Conservation (phyloP, 2,329 filamentous ascomycete species). For the Aspergillus carbonarius region DNA sequence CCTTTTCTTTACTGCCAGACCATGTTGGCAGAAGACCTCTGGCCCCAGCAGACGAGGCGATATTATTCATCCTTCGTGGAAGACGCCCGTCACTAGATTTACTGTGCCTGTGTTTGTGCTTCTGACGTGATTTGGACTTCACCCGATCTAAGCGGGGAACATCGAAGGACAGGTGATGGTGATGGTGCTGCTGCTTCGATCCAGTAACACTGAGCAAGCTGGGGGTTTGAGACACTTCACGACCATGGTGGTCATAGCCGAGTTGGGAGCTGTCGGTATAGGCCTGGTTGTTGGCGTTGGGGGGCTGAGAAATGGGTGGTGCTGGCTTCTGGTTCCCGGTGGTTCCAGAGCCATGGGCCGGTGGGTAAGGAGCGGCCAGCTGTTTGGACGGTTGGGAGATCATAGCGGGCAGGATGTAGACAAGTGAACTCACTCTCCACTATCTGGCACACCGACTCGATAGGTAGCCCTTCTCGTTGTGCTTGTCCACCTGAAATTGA, state of each 20-base stretch:
- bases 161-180: slow-evolving; percentile 21
- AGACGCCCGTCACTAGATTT: slow-evolving; percentile 34
- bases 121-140: slow-evolving; percentile 11
- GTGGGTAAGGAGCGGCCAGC: slow-evolving; percentile 21
- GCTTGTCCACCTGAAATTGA: neutral
- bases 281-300: slow-evolving; percentile 13
- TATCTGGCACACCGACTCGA: neutral
- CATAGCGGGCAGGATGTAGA: slow-evolving; percentile 8
- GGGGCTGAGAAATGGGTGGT: slow-evolving; percentile 14
- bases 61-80: slow-evolving; percentile 34
- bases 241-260: slow-evolving; percentile 9
- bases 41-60: slow-evolving; percentile 31
- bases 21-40: slow-evolving; percentile 34
- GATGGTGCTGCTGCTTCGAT: slow-evolving; percentile 21
- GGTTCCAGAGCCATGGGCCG: slow-evolving; percentile 26
- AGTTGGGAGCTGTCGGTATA: neutral
- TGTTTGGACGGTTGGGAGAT: slow-evolving; percentile 16
- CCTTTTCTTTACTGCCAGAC: slow-evolving; percentile 30
- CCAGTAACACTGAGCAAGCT: neutral
- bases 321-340: slow-evolving; percentile 12
- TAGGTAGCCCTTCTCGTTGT: neutral
- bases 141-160: slow-evolving; percentile 13
- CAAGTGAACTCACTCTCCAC: neutral
- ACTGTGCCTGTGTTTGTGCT: slow-evolving; percentile 28
- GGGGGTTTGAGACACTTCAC: neutral